Evolutionary conservation across 2,329 filamentous ascomycete genomes (phyloP).

Genomic region (Penicillium sp.): DNA sequence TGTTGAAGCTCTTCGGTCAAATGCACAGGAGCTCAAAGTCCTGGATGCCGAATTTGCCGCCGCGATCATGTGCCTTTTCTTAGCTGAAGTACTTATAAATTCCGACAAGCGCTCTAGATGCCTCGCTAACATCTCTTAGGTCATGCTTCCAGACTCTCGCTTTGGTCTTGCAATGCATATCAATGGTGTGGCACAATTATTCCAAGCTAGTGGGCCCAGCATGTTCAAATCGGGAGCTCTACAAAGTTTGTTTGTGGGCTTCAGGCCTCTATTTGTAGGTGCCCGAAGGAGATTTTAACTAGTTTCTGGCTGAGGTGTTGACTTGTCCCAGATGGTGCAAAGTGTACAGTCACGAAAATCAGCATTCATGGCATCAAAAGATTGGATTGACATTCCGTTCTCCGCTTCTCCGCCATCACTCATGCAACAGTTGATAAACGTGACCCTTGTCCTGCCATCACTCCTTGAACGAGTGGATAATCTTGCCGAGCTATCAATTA

Average conservation of each 20-base stretch:
- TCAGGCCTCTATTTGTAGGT: slow-evolving; percentile 43
- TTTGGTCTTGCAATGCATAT: slow-evolving; percentile 33
- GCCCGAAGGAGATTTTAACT: neutral
- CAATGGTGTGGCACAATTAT: slow-evolving; percentile 36
- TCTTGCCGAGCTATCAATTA: neutral
- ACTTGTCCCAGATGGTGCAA: slow-evolving; percentile 30
- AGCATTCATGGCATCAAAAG: slow-evolving; percentile 32
- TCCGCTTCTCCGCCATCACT: slow-evolving; percentile 21
- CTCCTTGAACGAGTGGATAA: slow-evolving; percentile 9
- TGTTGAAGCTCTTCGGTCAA: slow-evolving; percentile 30
- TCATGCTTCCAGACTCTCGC: slow-evolving; percentile 35
- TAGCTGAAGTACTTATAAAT: slow-evolving; percentile 26
- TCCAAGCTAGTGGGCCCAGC: slow-evolving; percentile 33
- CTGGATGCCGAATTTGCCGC: slow-evolving; percentile 30
- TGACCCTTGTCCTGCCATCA: slow-evolving; percentile 30
- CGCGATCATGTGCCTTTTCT: slow-evolving; percentile 39
- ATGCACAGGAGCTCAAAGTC: slow-evolving; percentile 1
- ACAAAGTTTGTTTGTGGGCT: slow-evolving; percentile 44
- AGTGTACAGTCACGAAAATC: slow-evolving; percentile 29
- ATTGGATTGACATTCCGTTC: slow-evolving; percentile 39
- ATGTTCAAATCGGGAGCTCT: slow-evolving; percentile 35
- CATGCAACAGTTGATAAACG: slow-evolving; percentile 37
- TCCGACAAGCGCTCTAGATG: neutral
- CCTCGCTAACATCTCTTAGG: slow-evolving; percentile 21
- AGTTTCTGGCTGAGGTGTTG: neutral